Evolutionary conservation across 2,329 filamentous ascomycete species (phyloP), one percentile per base, ranked within the genome.

Genomic region (Phoma herbarum): DNA sequence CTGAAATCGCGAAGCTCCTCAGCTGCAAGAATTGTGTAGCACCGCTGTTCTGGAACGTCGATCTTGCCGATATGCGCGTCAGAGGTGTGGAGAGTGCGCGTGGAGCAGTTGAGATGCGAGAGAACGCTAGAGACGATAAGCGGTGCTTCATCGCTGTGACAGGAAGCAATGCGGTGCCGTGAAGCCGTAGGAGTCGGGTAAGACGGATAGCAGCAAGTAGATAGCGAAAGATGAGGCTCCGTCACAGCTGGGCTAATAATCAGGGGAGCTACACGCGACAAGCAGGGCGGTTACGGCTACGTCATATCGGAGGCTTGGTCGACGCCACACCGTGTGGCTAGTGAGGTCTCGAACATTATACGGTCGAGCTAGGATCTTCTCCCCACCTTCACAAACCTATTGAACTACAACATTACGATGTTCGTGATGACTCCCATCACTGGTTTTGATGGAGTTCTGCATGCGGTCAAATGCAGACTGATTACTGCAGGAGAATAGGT

Each of bases 101-200:
- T 44, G 59, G 59, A 52, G 52, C 57, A 26, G 58, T 50, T 26
- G 57, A 56, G 39, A 63, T 44, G 55, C 64, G 65, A 50, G 70
- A 33, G 28, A 72, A 61, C 35, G 60, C 56, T 50, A 72, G 52
- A 44, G 67, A 62, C 12, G 67, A 61, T 61, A 76, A 62, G 60
- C 71, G 67, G 48, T 73, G 71, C 63, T 67, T 75, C 74, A 76
- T 76, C 20, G 49, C 62, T 47, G 43, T 23, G 37, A 52, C 25
- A 45, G 42, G 53, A 46, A 45, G 25, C 20, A 44, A 51, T 22
- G 45, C 20, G 18, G 28, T 58, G 46, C 46, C 31, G 52, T 44
- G 33, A 46, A 61, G 52, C 44, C 57, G 57, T 44, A 10, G 20
- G 16, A 60, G 42, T 43, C 62, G 64, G 64, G 31, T 66, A 60